A percentile compares a stretch with the other conserved stretches of the same genome.
Evolutionary conservation across 2,329 filamentous ascomycete species (phyloP).

Genomic region (Talaromyces albobiverticillius): DNA sequence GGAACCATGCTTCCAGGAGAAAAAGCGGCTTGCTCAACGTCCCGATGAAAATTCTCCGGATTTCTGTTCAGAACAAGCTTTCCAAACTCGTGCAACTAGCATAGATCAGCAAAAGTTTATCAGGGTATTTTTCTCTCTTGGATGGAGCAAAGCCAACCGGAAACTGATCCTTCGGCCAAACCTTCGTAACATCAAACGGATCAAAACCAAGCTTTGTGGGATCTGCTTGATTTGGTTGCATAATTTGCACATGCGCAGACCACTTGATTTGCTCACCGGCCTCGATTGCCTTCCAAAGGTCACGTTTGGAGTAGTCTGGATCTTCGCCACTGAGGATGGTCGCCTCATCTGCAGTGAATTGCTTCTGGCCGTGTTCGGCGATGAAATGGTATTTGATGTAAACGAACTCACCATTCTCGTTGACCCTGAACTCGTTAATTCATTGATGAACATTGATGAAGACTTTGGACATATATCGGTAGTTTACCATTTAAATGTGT

Average conservation of each 20-base stretch:
- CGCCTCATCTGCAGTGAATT: constrained; percentile 46
- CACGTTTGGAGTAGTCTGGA: constrained; percentile 50
- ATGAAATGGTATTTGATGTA: constrained; percentile 54
- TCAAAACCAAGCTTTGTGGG: constrained; percentile 52
- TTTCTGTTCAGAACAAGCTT: constrained; percentile 54
- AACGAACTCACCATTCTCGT: constrained; percentile 47
- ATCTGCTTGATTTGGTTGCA: constrained; percentile 47
- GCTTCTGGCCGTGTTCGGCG: constrained; percentile 47
- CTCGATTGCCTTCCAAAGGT: constrained; percentile 46
- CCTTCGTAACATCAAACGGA: constrained; percentile 54
- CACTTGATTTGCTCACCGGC: constrained; percentile 41
- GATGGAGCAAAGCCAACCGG: constrained; percentile 33
- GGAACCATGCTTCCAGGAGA: constrained; percentile 52
- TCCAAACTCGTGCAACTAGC: constrained; percentile 46
- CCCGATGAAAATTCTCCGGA: constrained; percentile 51
- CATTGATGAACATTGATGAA: too few species aligned
- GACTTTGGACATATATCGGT: too few species aligned
- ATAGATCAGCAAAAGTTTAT: too few species aligned
- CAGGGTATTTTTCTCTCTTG: too few species aligned
- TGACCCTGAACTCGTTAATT: constrained; percentile 32
- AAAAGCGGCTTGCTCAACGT: constrained; percentile 53
- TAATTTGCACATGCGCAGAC: constrained; percentile 47
- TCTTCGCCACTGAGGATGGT: constrained; percentile 47
- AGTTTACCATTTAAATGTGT: constrained; percentile 45
- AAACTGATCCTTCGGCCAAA: constrained; percentile 50